A percentile compares a stretch with the other conserved stretches of the same genome.
Evolutionary conservation across 2,329 filamentous ascomycete species (phyloP).

Genomic region (Trichoderma sp.): DNA sequence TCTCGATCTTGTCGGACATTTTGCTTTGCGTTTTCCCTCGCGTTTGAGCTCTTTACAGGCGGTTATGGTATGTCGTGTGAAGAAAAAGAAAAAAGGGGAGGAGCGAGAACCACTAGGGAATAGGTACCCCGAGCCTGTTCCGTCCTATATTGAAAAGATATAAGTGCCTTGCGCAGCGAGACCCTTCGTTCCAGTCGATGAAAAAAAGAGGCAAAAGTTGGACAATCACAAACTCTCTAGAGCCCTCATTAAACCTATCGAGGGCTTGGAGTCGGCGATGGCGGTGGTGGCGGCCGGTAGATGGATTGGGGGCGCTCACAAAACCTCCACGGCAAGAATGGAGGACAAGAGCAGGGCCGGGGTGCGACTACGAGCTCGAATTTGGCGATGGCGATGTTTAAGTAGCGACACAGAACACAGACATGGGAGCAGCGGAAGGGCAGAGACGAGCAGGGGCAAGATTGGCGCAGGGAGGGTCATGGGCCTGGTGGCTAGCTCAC

Average conservation of each 20-base stretch:
- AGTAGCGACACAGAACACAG: conserved; percentile 3
- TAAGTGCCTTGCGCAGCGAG: not conserved
- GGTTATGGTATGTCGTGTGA: not conserved
- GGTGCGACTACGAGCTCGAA: not conserved
- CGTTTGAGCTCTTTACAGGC: not conserved
- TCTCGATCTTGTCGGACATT: conserved; percentile 44
- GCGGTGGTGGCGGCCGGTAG: conserved; percentile 8
- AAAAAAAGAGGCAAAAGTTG: not conserved
- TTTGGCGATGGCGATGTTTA: conserved; percentile 22
- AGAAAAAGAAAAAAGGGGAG: not conserved
- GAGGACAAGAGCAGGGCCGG: conserved; percentile 16
- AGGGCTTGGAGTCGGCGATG: not conserved
- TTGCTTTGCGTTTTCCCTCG: not conserved
- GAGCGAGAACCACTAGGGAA: not conserved
- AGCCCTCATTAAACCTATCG: not conserved
- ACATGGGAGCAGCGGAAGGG: conserved; percentile 14
- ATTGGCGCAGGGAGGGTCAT: conserved; percentile 19
- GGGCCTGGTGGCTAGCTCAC: not conserved
- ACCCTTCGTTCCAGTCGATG: conserved; percentile 6
- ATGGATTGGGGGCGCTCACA: conserved; percentile 5
- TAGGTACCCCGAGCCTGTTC: not conserved
- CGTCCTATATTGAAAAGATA: not conserved
- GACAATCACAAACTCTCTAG: conserved; percentile 3
- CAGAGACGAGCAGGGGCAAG: conserved; percentile 15
- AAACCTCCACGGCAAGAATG: conserved; percentile 18